These are phyloP conservation scores for Fusarium albidum DNA, from an alignment of 2,329 filamentous ascomycete species.

Conservation along the genomic window DNA sequence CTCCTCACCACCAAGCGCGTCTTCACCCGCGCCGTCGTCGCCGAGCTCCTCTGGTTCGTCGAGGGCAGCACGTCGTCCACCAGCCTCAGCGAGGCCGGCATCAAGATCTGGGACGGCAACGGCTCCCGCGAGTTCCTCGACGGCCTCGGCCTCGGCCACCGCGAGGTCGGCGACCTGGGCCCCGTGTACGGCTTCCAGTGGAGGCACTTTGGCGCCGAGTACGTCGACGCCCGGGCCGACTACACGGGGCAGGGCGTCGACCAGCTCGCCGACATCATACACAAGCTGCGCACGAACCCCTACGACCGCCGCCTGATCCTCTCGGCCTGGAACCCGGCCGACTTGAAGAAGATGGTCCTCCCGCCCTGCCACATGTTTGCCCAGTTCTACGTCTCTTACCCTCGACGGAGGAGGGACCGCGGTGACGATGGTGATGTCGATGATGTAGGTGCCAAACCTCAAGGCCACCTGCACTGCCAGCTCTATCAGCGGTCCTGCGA, in stretches of 20 bases:
- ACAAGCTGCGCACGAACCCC: conserved; percentile 83
- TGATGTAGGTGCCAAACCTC: conserved; percentile 50
- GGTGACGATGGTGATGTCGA: no score
- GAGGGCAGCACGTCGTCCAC: conserved; percentile 82
- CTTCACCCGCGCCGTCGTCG: conserved; percentile 87
- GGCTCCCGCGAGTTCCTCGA: conserved; percentile 92
- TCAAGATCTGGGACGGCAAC: conserved; percentile 99
- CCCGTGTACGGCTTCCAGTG: conserved; percentile 99
- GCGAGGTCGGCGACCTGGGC: conserved; percentile 87
- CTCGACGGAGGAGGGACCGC: conserved; percentile 50
- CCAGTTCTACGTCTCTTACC: conserved; percentile 91
- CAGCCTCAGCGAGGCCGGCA: conserved; percentile 77
- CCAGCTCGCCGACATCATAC: conserved; percentile 88
- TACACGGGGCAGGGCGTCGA: conserved; percentile 92
- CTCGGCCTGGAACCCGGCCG: conserved; percentile 91
- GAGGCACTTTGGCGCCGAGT: conserved; percentile 96
- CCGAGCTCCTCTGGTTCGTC: conserved; percentile 96
- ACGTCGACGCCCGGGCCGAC: conserved; percentile 79
- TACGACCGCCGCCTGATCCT: conserved; percentile 92
- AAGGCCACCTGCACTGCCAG: conserved; percentile 83
- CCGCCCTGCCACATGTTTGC: conserved; percentile 98
- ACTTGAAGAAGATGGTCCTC: conserved; percentile 86
- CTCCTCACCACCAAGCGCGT: conserved; percentile 98
- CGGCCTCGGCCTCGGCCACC: conserved; percentile 79
- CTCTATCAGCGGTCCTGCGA: conserved; percentile 95